Evolutionary conservation across 139 green algal genomes (phyloP).

Genomic region (Astrephomene gubernaculifera): DNA sequence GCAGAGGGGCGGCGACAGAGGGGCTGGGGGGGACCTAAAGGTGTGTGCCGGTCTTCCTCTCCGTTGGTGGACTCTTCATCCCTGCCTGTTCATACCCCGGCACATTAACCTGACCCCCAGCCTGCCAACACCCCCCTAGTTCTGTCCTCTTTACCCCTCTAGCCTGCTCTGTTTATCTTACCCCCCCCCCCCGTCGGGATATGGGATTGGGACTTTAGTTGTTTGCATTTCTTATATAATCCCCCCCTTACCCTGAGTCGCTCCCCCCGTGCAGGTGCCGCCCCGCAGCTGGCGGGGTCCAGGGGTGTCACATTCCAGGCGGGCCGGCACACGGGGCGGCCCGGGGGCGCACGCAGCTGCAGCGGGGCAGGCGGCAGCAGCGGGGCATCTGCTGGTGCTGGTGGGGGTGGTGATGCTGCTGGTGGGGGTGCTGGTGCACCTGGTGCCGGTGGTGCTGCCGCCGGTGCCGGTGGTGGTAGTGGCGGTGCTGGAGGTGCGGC

Average conservation of each 20-base stretch:
- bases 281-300: neutral
- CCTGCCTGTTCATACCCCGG: too few relatives aligned
- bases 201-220: too few relatives aligned
- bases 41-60: neutral
- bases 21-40: neutral
- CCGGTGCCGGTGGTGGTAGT: neutral
- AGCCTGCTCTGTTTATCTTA: too few relatives aligned
- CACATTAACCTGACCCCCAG: too few relatives aligned
- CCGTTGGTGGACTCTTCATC: too few relatives aligned
- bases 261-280: neutral
- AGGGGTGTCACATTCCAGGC: conserved; percentile 4
- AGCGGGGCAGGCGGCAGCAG: neutral
- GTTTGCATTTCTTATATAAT: too few relatives aligned
- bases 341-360: neutral
- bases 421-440: neutral
- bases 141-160: too few relatives aligned
- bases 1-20: neutral
- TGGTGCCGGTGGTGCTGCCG: too few relatives aligned
- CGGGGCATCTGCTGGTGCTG: neutral
- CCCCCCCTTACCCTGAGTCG: too few relatives aligned
- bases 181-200: too few relatives aligned
- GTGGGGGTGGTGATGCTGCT: neutral
- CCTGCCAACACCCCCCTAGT: too few relatives aligned
- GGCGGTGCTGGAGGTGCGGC: neutral
- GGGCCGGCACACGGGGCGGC: neutral